Percentiles rank a stretch among this genome's conserved stretches.
phyloP scores from a whole-genome alignment of 306 rosid species.

The Oemleria cerasiformis region DNA sequence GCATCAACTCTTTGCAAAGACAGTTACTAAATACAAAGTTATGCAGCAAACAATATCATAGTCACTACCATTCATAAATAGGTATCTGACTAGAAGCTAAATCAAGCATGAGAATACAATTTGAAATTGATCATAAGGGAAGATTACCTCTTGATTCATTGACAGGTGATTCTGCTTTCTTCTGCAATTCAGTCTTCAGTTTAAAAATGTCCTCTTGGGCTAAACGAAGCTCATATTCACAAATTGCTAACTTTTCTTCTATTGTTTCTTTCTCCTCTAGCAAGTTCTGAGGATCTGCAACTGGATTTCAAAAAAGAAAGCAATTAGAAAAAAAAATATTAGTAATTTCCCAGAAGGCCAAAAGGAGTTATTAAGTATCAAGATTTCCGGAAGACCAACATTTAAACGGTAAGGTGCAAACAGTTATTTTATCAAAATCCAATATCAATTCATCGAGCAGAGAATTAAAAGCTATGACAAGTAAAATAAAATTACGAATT shows the following conservation, averaged over 20 bases:
- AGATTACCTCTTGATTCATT: slow-evolving; percentile 51
- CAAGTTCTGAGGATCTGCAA: slow-evolving; percentile 90
- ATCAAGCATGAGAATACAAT: slow-evolving; percentile 2
- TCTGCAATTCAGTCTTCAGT: slow-evolving; percentile 62
- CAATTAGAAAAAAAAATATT: slow-evolving; percentile 12
- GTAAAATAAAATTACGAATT: too few species aligned
- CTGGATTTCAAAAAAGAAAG: slow-evolving; percentile 51
- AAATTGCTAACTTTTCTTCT: slow-evolving; percentile 78
- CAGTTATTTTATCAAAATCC: neutral
- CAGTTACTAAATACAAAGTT: slow-evolving; percentile 7
- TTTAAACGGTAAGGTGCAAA: neutral
- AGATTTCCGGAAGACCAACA: neutral
- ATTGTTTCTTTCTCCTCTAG: slow-evolving; percentile 81
- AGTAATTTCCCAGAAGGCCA: neutral
- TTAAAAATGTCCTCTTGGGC: slow-evolving; percentile 82
- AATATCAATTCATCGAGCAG: neutral
- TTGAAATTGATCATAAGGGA: slow-evolving; percentile 16
- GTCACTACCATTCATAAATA: slow-evolving; percentile 11
- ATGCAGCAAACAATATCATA: slow-evolving; percentile 12
- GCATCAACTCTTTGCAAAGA: neutral
- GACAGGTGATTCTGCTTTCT: slow-evolving; percentile 43
- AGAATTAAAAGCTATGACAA: neutral
- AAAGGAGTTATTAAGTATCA: neutral
- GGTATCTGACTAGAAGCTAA: slow-evolving; percentile 7
- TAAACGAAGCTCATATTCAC: slow-evolving; percentile 87